Percentiles rank a stretch among this genome's conserved stretches.
Evolutionary conservation across 2,329 filamentous ascomycete species (phyloP).

Genomic region (Hypoxylon sp.): DNA sequence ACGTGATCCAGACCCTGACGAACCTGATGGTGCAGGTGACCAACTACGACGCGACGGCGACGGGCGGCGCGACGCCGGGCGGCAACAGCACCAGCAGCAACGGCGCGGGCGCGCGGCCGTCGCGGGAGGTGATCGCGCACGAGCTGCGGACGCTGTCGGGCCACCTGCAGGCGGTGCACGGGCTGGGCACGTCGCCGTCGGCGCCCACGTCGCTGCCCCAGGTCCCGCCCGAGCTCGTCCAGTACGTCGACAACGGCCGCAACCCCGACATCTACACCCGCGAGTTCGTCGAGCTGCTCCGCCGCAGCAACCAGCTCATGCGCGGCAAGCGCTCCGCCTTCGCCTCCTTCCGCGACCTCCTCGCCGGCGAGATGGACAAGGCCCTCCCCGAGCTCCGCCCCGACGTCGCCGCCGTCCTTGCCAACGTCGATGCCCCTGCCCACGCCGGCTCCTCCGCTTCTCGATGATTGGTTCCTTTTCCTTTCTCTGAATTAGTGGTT

Average conservation of each 20-base stretch:
- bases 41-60: conserved; percentile 59
- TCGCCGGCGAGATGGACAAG: conserved; percentile 64
- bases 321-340: conserved; percentile 71
- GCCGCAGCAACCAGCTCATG: conserved; percentile 71
- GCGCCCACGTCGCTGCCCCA: conserved; percentile 51
- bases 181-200: conserved; percentile 48
- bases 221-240: conserved; percentile 68
- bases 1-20: conserved; percentile 48
- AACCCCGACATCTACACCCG: conserved; percentile 79
- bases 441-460: too few relatives aligned
- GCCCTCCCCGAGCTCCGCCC: conserved; percentile 67
- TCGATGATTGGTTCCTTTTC: too few relatives aligned
- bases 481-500: too few relatives aligned
- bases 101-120: conserved; percentile 46
- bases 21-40: conserved; percentile 63
- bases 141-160: conserved; percentile 57
- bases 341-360: conserved; percentile 65
- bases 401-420: conserved; percentile 61
- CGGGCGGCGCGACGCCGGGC: neutral
- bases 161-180: conserved; percentile 52
- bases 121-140: conserved; percentile 62
- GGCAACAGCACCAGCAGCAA: neutral
- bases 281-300: conserved; percentile 74
- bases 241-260: conserved; percentile 74
- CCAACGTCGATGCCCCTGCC: too few relatives aligned